A percentile compares a stretch with the other conserved stretches of the same genome.
These are phyloP conservation scores for Ganoderma leucocontextum DNA, from an alignment of 1,284 basidiomycete species.

Conservation along the genomic window DNA sequence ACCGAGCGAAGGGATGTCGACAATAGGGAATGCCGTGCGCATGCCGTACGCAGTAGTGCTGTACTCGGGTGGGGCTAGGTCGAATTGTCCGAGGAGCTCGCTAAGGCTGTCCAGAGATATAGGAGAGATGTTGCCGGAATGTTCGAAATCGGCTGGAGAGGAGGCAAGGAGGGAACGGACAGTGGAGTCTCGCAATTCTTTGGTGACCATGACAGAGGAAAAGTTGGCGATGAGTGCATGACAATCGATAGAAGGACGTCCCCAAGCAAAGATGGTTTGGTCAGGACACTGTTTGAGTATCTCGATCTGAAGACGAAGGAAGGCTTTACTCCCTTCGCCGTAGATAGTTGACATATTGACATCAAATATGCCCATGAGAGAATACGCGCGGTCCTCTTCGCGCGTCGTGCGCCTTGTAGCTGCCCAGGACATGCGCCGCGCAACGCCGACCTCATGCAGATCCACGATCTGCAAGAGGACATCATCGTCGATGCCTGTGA, in stretches of 20 bases:
- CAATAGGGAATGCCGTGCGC: slow-evolving; percentile 1
- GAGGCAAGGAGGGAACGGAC: slow-evolving; percentile 12
- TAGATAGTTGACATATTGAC: slow-evolving; percentile 9
- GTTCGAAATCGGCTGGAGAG: slow-evolving; percentile 11
- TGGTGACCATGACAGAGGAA: not conserved
- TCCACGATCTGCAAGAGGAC: slow-evolving; percentile 9
- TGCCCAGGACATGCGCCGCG: slow-evolving; percentile 28
- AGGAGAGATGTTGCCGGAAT: slow-evolving; percentile 3
- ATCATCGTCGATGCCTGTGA: slow-evolving; percentile 17
- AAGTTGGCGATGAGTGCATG: not conserved
- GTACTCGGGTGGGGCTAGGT: slow-evolving; percentile 11
- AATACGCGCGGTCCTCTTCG: slow-evolving; percentile 12
- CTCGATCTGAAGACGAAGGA: slow-evolving; percentile 11
- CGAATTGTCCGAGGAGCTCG: not conserved
- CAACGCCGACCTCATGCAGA: slow-evolving; percentile 15
- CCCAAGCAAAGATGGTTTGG: slow-evolving; percentile 9
- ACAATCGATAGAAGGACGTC: not conserved
- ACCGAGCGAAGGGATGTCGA: not conserved
- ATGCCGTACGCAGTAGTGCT: slow-evolving; percentile 9
- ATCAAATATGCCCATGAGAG: slow-evolving; percentile 12
- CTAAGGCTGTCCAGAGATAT: not conserved
- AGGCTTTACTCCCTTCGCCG: slow-evolving; percentile 6
- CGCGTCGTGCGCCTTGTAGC: slow-evolving; percentile 6
- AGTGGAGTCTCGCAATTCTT: slow-evolving; percentile 1
- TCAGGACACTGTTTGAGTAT: slow-evolving; percentile 11